Base-by-base conservation (phyloP, 805 yeast species). In the Kodamaea laetipori region DNA sequence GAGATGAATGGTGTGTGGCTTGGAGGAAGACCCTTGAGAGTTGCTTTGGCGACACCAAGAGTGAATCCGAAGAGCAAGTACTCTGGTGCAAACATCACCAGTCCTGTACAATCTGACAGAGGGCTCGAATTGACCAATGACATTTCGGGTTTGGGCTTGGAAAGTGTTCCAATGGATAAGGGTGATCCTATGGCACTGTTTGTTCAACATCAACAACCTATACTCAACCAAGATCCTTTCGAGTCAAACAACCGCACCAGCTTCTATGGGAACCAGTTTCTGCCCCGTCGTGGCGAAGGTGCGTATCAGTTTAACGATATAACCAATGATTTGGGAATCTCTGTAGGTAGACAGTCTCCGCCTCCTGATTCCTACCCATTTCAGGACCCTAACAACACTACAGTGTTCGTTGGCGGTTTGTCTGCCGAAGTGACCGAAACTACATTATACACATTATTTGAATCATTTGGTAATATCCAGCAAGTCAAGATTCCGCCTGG, bases 1-100 rank as follows among this genome's bases (percentile, higher is more conserved):
- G 88, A 84, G 53, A 85, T 85, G 90, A 81, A 84, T 54, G 90
- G 90, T 11, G 81, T 77, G 31, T 82, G 87, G 86, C 78, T 86
- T 56, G 89, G 86, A 28, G 92, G 90, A 3, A 69, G 92, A 52
- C 83, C 84, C 28, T 69, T 86, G 39, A 68, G 92, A 54, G 90
- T 86, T 4, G 92, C 94, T 1, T 67, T 82, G 36, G 94, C 95
- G 2, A 82, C 90, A 3, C 89, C 94, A 28, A 76, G 88, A 56
- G 78, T 74, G 36, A 54, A 46, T 11, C 33, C 21, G 37, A 46
- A n/a, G 18, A 39, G 12, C 41, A 35, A 35, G 27, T 13, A 21
- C 18, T 9, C 18, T 15, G 17, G 34, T 6, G 5, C 34, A 19
- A 30, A 9, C 34, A 8, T 30, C 34, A 8, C 34, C 34, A 28